These are phyloP conservation scores for Dovyalis caffra DNA, from an alignment of 345 rosid genomes.

Conservation along the genomic window DNA sequence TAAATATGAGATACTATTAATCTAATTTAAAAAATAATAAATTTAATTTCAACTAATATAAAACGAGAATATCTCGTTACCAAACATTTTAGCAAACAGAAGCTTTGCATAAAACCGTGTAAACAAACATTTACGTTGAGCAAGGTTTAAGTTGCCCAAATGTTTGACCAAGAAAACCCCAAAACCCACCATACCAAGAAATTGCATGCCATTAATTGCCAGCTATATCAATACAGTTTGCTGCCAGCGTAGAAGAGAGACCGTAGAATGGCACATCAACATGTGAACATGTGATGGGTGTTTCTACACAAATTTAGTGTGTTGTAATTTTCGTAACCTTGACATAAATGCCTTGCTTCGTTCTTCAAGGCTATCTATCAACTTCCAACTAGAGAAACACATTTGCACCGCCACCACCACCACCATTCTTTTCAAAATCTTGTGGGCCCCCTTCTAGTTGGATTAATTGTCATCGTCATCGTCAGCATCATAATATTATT, in stretches of 20 bases:
- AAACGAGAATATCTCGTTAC: too few relatives aligned
- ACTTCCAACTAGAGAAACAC: slow-evolving; percentile 1
- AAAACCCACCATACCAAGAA: not conserved
- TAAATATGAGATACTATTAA: too few relatives aligned
- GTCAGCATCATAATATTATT: too few relatives aligned
- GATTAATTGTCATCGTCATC: not conserved
- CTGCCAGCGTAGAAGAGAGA: not conserved
- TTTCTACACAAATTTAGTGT: not conserved
- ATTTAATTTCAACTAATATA: too few relatives aligned
- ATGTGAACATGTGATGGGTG: not conserved
- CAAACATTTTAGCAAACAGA: too few relatives aligned
- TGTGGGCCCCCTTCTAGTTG: not conserved
- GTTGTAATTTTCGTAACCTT: not conserved
- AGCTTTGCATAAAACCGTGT: too few relatives aligned
- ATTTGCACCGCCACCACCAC: not conserved
- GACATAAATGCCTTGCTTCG: not conserved
- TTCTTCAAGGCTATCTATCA: not conserved
- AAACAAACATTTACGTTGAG: too few relatives aligned
- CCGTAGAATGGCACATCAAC: not conserved
- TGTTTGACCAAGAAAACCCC: not conserved
- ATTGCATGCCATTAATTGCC: too few relatives aligned
- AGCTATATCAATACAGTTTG: too few relatives aligned
- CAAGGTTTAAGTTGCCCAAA: too few relatives aligned
- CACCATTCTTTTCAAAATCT: not conserved
- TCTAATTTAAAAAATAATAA: too few relatives aligned